Percentiles rank a stretch among this genome's conserved stretches.
Conservation (phyloP, 495 filamentous ascomycete genomes). For the Penicillium diatomitis region DNA sequence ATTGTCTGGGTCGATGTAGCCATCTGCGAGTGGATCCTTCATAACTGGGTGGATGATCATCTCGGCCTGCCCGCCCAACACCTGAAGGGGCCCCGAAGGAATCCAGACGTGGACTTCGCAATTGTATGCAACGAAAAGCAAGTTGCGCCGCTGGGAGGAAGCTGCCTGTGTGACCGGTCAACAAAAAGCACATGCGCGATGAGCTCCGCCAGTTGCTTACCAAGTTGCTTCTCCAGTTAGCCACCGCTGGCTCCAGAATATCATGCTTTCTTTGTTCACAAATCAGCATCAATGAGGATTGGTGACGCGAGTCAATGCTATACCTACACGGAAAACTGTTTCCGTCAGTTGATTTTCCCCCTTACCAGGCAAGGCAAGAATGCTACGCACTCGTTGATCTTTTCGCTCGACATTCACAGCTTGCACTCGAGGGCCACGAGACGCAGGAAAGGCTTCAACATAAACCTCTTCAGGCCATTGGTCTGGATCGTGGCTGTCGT, state of each 20-base stretch:
- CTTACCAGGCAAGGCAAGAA: constrained; percentile 8
- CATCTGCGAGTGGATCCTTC: constrained; percentile 36
- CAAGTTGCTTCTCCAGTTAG: constrained; percentile 44
- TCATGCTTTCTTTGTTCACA: constrained; percentile 21
- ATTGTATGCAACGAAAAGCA: constrained; percentile 71
- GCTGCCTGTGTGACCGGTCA: constrained; percentile 30
- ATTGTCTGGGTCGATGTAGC: constrained; percentile 44
- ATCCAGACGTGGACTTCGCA: constrained; percentile 65
- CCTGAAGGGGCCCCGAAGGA: constrained; percentile 57
- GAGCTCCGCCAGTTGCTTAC: constrained; percentile 19
- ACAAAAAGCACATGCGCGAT: background rate
- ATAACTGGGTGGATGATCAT: constrained; percentile 57
- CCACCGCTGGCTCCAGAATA: constrained; percentile 18
- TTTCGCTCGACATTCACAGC: constrained; percentile 28
- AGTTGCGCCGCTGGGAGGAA: constrained; percentile 49
- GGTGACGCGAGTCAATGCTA: background rate
- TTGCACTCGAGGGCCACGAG: constrained; percentile 8
- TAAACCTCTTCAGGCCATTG: background rate
- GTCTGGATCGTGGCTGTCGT: background rate
- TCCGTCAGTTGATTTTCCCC: constrained; percentile 6
- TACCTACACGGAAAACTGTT: constrained; percentile 16
- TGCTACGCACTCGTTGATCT: constrained; percentile 25
- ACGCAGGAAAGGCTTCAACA: background rate
- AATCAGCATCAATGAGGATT: constrained; percentile 2
- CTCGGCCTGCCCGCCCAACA: constrained; percentile 48